phyloP scores from a whole-genome alignment of 768 basidiomycete genomes.

The Suillus weaverae region DNA sequence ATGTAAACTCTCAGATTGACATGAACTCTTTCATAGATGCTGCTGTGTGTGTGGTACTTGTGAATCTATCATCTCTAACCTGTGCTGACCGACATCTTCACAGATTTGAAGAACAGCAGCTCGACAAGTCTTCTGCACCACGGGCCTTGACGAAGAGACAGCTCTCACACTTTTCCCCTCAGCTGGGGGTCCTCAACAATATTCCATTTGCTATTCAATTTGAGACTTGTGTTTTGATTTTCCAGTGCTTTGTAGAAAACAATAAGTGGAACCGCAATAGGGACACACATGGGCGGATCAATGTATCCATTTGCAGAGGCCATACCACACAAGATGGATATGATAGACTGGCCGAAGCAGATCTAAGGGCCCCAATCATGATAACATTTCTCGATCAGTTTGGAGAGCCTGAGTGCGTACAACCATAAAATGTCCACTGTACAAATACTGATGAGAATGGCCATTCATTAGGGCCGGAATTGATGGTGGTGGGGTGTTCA shows the following conservation, averaged over 20 bases:
- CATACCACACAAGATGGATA: constrained; percentile 93
- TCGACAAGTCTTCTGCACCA: constrained; percentile 28
- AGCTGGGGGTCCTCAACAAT: constrained; percentile 89
- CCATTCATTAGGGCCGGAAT: constrained; percentile 68
- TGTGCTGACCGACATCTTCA: neutral
- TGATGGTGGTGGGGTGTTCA: constrained; percentile 96
- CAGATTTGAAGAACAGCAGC: constrained; percentile 67
- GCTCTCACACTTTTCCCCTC: constrained; percentile 58
- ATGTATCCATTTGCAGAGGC: constrained; percentile 51
- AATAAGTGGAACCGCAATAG: constrained; percentile 41
- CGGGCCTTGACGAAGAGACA: constrained; percentile 62
- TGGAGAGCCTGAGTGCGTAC: constrained; percentile 76
- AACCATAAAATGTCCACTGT: neutral
- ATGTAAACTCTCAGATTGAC: constrained; percentile 60
- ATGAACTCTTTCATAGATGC: constrained; percentile 80
- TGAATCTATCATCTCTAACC: neutral
- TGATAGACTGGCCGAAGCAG: constrained; percentile 71
- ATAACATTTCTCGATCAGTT: constrained; percentile 94
- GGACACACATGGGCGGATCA: constrained; percentile 21
- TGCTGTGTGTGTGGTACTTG: constrained; percentile 59
- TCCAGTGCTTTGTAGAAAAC: constrained; percentile 77
- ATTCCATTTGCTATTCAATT: constrained; percentile 96
- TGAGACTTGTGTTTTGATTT: constrained; percentile 85
- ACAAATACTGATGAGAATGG: constrained; percentile 6
- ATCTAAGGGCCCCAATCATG: constrained; percentile 79